phyloP scores from a whole-genome alignment of 495 filamentous ascomycete genomes.

The Aspergillus steynii region DNA sequence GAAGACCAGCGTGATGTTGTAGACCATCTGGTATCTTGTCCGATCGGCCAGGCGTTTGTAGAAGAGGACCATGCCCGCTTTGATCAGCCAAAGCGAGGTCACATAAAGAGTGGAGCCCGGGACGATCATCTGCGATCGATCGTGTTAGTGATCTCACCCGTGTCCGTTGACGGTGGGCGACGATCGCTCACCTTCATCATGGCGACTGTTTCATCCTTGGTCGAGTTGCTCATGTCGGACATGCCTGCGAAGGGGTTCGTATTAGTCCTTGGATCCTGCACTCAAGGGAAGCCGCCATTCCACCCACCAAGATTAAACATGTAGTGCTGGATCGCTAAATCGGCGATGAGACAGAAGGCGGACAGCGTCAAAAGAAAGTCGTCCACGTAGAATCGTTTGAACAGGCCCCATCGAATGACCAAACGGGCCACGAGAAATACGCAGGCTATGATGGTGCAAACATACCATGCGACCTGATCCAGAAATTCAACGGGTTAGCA shows the following conservation, averaged over 20 bases:
- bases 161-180: not conserved
- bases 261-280: not conserved
- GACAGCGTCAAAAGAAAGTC: constrained; percentile 19
- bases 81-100: constrained; percentile 28
- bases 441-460: constrained; percentile 24
- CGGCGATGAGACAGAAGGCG: constrained; percentile 19
- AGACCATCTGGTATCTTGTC: constrained; percentile 23
- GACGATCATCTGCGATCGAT: constrained; percentile 24
- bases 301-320: constrained; percentile 25
- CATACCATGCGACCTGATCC: constrained; percentile 24
- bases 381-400: constrained; percentile 24
- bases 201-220: constrained; percentile 12
- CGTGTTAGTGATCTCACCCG: not conserved
- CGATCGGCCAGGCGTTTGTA: constrained; percentile 28
- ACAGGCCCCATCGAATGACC: constrained; percentile 15
- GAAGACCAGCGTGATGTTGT: constrained; percentile 24
- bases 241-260: constrained; percentile 14
- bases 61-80: constrained; percentile 25
- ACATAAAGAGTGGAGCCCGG: constrained; percentile 28
- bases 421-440: constrained; percentile 19
- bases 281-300: not conserved
- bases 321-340: constrained; percentile 26
- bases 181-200: constrained; percentile 25
- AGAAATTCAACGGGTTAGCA: not conserved
- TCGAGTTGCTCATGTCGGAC: constrained; percentile 19